Evolutionary conservation across 2,329 filamentous ascomycete species (phyloP), one percentile per base, ranked within the genome.

Genomic region (Aspergillus vadensis): DNA sequence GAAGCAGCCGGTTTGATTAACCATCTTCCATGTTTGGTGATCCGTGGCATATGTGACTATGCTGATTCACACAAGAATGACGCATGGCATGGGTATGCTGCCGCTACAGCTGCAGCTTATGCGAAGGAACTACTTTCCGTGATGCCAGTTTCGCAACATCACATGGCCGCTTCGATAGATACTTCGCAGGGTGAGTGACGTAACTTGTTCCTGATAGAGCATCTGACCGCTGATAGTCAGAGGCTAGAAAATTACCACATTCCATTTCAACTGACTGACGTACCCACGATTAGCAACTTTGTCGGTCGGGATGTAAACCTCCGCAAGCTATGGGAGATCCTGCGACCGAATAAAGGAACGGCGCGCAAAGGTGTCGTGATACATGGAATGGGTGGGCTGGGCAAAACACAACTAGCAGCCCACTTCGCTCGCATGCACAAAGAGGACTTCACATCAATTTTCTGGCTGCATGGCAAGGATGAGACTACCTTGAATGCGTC

Each of bases 41-140:
- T 68, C 25, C 62, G 62, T 6, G 65, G 66, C 6, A 65, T 68
- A 12, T 65, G 57, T 19, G 62, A 68, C 48, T 68, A 66, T 21
- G 36, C 58, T 2, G 66, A 67, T 39, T 65, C 62, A 3, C 65
- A 54, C 8, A 39, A 44, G 27, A 32, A 9, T 15, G n/a, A 17
- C 39, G 23, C 55, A 55, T 27, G 62, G 59, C 0, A 59, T 50
- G 1, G 59, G 44, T 0, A 59, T 58, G 4, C 50, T 41, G 58
- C 63, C 5, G 53, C 53, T 1, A 54, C 59, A 0, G 63, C 65
- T 1, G 65, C 63, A 1, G 58, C 51, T 1, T 63, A 55, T 47
- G 57, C 57, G 2, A 64, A 55, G 19, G 58, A 60, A 38, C 21
- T 56, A 51, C 44, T 50, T 36, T 12, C 32, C 5, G 32, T 15